Base-by-base conservation (phyloP, 768 basidiomycete genomes). In the Hygrocybe coccinea region DNA sequence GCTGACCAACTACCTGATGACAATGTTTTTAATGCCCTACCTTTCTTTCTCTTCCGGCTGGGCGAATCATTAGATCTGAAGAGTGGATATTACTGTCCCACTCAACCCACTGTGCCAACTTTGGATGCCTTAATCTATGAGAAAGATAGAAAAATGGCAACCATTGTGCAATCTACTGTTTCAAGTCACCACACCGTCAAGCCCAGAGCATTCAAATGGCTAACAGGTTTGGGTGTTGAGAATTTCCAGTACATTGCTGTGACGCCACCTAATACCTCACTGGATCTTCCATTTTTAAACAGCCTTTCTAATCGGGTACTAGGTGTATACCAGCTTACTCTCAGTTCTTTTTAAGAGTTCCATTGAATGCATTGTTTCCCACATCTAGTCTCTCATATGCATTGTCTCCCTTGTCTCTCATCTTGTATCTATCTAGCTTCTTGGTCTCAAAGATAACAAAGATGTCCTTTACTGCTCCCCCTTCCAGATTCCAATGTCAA, bases 121-220 rank as follows among this genome's bases (percentile, higher is more conserved):
- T 60, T 60, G 36, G 44, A 60, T 58, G 57, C 48, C 38, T 60
- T 60, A 48, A 58, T 60, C 53, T 60, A 60, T 47, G 49, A 58
- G 46, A 36, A 51, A 34, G 57, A 38, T 52, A 55, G 57, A 46
- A 52, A 51, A 45, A 55, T 48, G 22, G 57, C 53, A 45, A 58
- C 54, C 44, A 22, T 58, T 47, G 50, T 58, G 38, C 59, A 58
- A 58, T 52, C 55, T 51, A 60, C 52, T 52, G 53, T 49, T 49
- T 34, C 52, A 24, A 55, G 46, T 9, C n/a, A 24, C 15, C 57
- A 55, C 48, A 44, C 39, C 15, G 50, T 58, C 39, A 58, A 50
- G 48, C 36, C 47, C 34, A 43, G 44, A 50, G 56, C 47, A 19
- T 37, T 60, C 35, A 43, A 38, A 54, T 60, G 56, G 56, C 46